phyloP scores from a whole-genome alignment of 805 yeast species.

The Nakazawaea ishiwadae region DNA sequence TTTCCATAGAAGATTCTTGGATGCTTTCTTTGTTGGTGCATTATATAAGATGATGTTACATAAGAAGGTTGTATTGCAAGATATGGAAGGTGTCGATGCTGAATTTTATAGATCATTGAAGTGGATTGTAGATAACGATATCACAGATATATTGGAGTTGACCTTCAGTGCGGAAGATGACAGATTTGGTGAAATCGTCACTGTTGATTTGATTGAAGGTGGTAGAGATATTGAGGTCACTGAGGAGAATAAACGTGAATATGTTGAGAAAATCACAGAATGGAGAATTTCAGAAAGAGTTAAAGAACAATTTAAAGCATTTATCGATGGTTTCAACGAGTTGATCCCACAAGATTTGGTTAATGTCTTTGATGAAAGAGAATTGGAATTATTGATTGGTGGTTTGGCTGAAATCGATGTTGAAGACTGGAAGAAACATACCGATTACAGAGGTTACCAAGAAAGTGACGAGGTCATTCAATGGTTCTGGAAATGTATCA shows the following conservation, averaged over 20 bases:
- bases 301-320: slow-evolving; percentile 93
- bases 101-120: slow-evolving; percentile 91
- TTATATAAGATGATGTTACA: slow-evolving; percentile 95
- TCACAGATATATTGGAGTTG: slow-evolving; percentile 79
- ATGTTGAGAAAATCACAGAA: slow-evolving; percentile 90
- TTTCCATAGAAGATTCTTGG: slow-evolving; percentile 95
- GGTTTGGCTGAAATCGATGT: slow-evolving; percentile 98
- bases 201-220: slow-evolving; percentile 83
- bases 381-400: slow-evolving; percentile 92
- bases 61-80: slow-evolving; percentile 91
- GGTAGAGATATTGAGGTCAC: slow-evolving; percentile 90
- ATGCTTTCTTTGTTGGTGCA: slow-evolving; percentile 98
- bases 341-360: slow-evolving; percentile 95
- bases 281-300: slow-evolving; percentile 94
- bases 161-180: slow-evolving; percentile 87
- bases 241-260: slow-evolving; percentile 92
- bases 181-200: slow-evolving; percentile 88
- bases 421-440: slow-evolving; percentile 98
- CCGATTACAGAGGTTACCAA: slow-evolving; percentile 97
- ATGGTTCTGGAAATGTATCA: slow-evolving; percentile 97
- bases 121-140: slow-evolving; percentile 95
- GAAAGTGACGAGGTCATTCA: slow-evolving; percentile 94
- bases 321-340: slow-evolving; percentile 96
- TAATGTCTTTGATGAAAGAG: slow-evolving; percentile 96
- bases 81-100: slow-evolving; percentile 98